Base-by-base conservation (phyloP, 257 asterid species). In the Gentiana macrophylla region DNA sequence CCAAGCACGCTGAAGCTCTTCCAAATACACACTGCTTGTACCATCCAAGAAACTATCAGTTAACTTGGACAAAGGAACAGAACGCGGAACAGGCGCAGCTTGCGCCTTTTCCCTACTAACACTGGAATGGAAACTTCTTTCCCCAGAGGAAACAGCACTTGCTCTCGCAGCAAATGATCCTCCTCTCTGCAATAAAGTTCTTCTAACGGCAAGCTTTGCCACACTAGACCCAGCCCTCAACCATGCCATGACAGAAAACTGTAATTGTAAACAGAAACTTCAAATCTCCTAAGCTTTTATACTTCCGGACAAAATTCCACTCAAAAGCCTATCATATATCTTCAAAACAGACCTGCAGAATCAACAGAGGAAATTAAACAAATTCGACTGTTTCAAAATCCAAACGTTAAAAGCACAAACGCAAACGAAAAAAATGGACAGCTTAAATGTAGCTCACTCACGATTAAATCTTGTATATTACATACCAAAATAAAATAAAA, bases 1-100 rank as follows among this genome's bases (percentile, higher is more conserved):
- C 98, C 98, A 90, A 32, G 96, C 85, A 69, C 98, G 70, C 83
- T 90, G 98, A 32, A 86, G 84, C 86, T 90, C 98, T 79, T 90
- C 98, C 34, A 90, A 85, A 77, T 90, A 90, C 51, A 90, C 98
- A 49, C 98, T 90, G 78, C 96, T 90, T 6, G 96, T 90, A 46
- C 95, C 97, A 68, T 71, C 98, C 72, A 91, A 81, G 80, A 91
- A 91, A 73, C 91, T 91, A 60, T 91, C 98, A 62, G 98, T 84
- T 74, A 91, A 60, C 81, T 86, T 82, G 37, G 98, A 86, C 56
- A 91, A 83, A 0, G 96, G 98, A 65, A 91, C 98, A 11, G 97
- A 77, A 44, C 75, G 89, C 8, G 96, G 98, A 57, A 80, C 81
- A 45, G 96, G 94, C 1, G 95, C 94, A 65, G 96, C 60, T 64